These are phyloP conservation scores for Candida khao-thaluensis DNA, from an alignment of 805 yeast genomes.

Conservation along the genomic window DNA sequence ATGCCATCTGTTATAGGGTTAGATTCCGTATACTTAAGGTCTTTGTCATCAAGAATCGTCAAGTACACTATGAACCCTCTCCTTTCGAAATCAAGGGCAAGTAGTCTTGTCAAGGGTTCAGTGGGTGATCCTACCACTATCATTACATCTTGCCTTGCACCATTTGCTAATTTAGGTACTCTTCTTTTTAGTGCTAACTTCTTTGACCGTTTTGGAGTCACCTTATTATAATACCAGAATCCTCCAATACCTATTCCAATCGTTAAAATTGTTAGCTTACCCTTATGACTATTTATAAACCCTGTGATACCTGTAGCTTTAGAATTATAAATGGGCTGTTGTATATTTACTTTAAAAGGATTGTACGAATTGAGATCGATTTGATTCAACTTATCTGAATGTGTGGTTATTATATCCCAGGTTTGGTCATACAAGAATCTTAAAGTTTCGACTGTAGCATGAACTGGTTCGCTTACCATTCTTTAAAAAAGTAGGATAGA, in stretches of 20 bases:
- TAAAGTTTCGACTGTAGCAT: conserved; percentile 34
- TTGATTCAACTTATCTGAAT: conserved; percentile 22
- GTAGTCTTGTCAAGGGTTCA: conserved; percentile 66
- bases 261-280: conserved; percentile 17
- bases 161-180: conserved; percentile 63
- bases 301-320: background rate
- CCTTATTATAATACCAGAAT: conserved; percentile 5
- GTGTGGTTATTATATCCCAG: conserved; percentile 21
- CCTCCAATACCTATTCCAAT: conserved; percentile 27
- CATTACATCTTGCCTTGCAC: conserved; percentile 74
- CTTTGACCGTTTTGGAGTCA: background rate
- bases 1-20: conserved; percentile 68
- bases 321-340: background rate
- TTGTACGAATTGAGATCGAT: conserved; percentile 11
- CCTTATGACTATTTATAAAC: conserved; percentile 9
- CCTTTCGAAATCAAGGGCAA: conserved; percentile 71
- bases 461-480: conserved; percentile 49
- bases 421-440: conserved; percentile 22
- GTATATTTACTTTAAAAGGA: conserved; percentile 11
- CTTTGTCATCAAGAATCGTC: conserved; percentile 65
- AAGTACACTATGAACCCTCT: conserved; percentile 82
- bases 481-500: conserved; percentile 6
- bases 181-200: conserved; percentile 36
- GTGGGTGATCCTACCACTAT: conserved; percentile 74
- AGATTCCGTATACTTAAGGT: conserved; percentile 47